Conservation (phyloP, 2,329 filamentous ascomycete genomes). For the Penicillium sp. region DNA sequence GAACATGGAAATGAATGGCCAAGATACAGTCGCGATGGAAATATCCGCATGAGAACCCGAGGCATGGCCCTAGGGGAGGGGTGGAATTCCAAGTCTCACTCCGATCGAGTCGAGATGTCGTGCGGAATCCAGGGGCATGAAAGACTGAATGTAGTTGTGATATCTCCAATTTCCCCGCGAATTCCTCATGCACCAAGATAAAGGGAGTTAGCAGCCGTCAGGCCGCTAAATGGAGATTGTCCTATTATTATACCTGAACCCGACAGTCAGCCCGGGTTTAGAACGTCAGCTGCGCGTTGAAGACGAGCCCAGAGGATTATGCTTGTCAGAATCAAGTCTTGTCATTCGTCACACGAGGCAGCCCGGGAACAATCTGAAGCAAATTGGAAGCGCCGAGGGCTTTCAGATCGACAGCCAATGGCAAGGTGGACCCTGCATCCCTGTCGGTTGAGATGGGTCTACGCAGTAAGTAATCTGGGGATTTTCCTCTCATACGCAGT, state of each 20-base stretch:
- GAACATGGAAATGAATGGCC: slow-evolving; percentile 9
- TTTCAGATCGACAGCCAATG: slow-evolving; percentile 27
- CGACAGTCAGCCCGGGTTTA: slow-evolving; percentile 14
- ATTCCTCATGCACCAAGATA: slow-evolving; percentile 11
- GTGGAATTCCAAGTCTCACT: slow-evolving; percentile 23
- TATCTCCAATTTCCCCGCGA: slow-evolving; percentile 23
- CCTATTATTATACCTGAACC: slow-evolving; percentile 1
- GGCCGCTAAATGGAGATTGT: slow-evolving; percentile 1
- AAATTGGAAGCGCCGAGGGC: slow-evolving; percentile 27
- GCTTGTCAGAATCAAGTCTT: slow-evolving; percentile 11
- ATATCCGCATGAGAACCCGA: slow-evolving; percentile 14
- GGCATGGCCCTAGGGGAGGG: slow-evolving; percentile 21
- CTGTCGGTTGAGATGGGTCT: slow-evolving; percentile 16
- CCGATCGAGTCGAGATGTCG: slow-evolving; percentile 10
- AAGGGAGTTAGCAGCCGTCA: slow-evolving; percentile 5
- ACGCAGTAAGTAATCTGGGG: neutral
- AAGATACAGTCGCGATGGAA: slow-evolving; percentile 6
- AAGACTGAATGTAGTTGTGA: slow-evolving; percentile 16
- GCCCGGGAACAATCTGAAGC: slow-evolving; percentile 17
- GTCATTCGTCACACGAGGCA: slow-evolving; percentile 21
- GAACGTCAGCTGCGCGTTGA: slow-evolving; percentile 14
- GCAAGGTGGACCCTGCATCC: slow-evolving; percentile 20
- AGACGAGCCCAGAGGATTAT: slow-evolving; percentile 11
- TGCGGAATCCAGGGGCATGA: slow-evolving; percentile 22
- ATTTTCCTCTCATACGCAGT: neutral